Percentiles rank a stretch among this genome's conserved stretches.
phyloP scores from a whole-genome alignment of 2,329 filamentous ascomycete species.

The Beauveria sp. region DNA sequence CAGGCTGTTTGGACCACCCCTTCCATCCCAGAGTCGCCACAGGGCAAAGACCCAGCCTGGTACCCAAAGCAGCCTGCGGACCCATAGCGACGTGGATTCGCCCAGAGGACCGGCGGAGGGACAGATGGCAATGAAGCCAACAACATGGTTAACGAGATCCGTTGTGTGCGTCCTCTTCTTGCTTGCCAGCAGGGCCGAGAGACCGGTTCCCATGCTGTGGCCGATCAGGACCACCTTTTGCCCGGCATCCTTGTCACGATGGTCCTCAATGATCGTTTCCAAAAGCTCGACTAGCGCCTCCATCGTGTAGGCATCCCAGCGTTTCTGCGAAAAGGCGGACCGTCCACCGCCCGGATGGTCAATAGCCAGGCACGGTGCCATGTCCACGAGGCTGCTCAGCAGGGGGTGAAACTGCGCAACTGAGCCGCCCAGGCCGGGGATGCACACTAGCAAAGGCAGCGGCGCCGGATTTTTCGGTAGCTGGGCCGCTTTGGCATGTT shows the following conservation, averaged over 20 bases:
- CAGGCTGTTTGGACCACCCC: slow-evolving; percentile 67
- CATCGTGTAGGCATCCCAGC: slow-evolving; percentile 72
- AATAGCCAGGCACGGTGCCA: slow-evolving; percentile 73
- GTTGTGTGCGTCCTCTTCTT: slow-evolving; percentile 34
- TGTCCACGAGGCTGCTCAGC: slow-evolving; percentile 70
- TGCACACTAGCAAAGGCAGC: slow-evolving; percentile 78
- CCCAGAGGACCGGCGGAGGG: slow-evolving; percentile 60
- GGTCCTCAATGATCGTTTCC: slow-evolving; percentile 63
- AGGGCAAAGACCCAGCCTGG: slow-evolving; percentile 68
- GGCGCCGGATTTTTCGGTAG: slow-evolving; percentile 65
- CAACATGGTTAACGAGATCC: slow-evolving; percentile 54
- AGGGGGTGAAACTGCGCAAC: slow-evolving; percentile 80
- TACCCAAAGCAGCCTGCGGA: slow-evolving; percentile 54
- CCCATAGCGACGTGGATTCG: slow-evolving; percentile 34
- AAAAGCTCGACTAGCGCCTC: slow-evolving; percentile 70
- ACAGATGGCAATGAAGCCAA: slow-evolving; percentile 74
- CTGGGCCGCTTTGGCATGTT: slow-evolving; percentile 75
- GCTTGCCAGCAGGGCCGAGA: slow-evolving; percentile 63
- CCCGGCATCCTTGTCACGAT: slow-evolving; percentile 54
- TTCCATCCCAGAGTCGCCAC: slow-evolving; percentile 68
- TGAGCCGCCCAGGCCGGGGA: slow-evolving; percentile 91
- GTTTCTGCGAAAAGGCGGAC: slow-evolving; percentile 62
- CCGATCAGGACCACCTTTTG: slow-evolving; percentile 76
- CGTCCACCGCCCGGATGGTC: slow-evolving; percentile 86
- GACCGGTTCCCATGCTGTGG: slow-evolving; percentile 83